Base-by-base conservation (phyloP, 2,329 filamentous ascomycete species). In the Neoscytalidium dimidiatum region DNA sequence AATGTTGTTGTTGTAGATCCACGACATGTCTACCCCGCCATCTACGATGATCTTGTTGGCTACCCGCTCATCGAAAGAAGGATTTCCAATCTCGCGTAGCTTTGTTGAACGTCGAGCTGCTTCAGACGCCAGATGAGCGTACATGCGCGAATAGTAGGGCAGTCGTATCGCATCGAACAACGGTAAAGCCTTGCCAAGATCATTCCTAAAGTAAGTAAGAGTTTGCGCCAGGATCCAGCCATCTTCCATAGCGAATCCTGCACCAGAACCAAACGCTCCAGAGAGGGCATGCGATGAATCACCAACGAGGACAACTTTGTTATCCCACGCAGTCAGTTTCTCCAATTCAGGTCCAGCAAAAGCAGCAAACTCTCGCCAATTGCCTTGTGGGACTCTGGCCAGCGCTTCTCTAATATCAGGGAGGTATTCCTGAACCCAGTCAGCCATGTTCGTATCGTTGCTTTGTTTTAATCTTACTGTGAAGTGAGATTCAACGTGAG, bases 261-360 rank as follows among this genome's bases (percentile, higher is more conserved):
- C 80, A 0, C 81, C 80, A 3, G 79, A 80, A 0, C 81, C 80
- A 67, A 80, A 80, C 0, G 78, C 78, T 2, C 78, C 78, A 71
- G 83, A 84, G 0, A 85, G 75, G 0, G 84, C 82, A 69, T 87
- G 85, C 1, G 83, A 86, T 0, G 84, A 80, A 67, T 87, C 84
- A 8, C 84, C 85, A 0, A 86, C 79, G 3, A 86, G 76, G 5
- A 81, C 84, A 2, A 85, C 69, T n/a, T 33, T 60, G 60, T 79
- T 80, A 46, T 79, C 72, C 74, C 79, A 83, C 2, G 73, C 78
- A 1, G 71, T 78, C 3, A 83, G 71, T 2, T 71, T 72, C 7
- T 75, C 67, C 19, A 84, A 68, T 38, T 81, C 77, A 1, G 81
- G 81, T 0, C 82, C 82, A 0, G 82, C 77, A 62, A 83, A 84